phyloP scores from a whole-genome alignment of 768 basidiomycete genomes.

The Suillus discolor region DNA sequence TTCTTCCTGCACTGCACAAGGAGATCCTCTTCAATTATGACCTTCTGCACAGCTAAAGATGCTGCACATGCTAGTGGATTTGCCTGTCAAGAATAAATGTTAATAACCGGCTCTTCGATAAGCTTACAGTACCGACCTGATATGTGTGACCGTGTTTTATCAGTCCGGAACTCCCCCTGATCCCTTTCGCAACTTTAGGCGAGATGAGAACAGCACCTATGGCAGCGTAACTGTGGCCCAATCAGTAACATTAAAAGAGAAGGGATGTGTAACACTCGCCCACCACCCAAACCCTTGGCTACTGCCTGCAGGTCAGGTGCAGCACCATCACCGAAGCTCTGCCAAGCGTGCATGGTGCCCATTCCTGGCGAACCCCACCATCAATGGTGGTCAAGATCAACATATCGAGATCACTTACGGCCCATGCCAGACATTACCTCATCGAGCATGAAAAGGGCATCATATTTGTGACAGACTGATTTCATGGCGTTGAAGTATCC shows the following conservation, averaged over 20 bases:
- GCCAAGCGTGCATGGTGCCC: conserved; percentile 87
- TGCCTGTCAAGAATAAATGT: conserved; percentile 41
- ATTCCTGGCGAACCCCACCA: conserved; percentile 52
- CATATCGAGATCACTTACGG: conserved; percentile 48
- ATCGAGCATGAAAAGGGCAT: conserved; percentile 77
- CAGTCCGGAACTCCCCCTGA: conserved; percentile 66
- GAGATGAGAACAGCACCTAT: conserved; percentile 85
- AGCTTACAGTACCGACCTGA: conserved; percentile 46
- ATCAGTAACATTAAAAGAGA: conserved; percentile 4
- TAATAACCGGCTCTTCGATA: conserved; percentile 7
- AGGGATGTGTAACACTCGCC: conserved; percentile 46
- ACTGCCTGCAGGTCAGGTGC: conserved; percentile 86
- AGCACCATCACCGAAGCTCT: conserved; percentile 76
- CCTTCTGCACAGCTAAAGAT: conserved; percentile 78
- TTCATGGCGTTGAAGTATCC: conserved; percentile 89
- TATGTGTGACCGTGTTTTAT: conserved; percentile 90
- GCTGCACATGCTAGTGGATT: conserved; percentile 80
- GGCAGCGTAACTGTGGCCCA: conserved; percentile 61
- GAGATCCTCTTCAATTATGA: conserved; percentile 70
- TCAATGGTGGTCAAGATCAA: not conserved
- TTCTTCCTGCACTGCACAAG: conserved; percentile 61
- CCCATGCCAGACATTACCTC: conserved; percentile 96
- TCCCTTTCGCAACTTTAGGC: conserved; percentile 67
- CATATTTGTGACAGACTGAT: conserved; percentile 77
- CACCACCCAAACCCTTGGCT: conserved; percentile 90